Percentiles rank a stretch among this genome's conserved stretches.
Conservation (phyloP, 2,329 filamentous ascomycete species). For the Phyllosticta ampelicida region DNA sequence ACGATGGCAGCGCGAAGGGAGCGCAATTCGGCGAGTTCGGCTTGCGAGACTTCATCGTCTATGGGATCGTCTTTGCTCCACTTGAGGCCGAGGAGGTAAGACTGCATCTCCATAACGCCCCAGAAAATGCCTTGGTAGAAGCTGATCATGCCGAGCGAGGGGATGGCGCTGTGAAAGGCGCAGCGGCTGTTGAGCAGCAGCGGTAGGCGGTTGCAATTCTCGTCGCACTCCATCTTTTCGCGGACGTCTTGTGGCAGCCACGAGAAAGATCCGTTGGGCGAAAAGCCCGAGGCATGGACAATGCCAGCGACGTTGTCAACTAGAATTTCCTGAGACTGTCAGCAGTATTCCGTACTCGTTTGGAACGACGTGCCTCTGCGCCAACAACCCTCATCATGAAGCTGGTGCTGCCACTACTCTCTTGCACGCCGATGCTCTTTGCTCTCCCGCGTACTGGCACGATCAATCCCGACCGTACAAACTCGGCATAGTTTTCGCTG, state of each 20-base stretch:
- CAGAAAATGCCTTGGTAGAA: constrained; percentile 80
- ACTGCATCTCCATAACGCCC: constrained; percentile 82
- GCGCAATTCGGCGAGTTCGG: constrained; percentile 17
- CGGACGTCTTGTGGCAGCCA: constrained; percentile 52
- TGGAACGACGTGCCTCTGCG: background rate
- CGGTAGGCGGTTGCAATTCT: constrained; percentile 45
- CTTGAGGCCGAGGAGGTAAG: constrained; percentile 51
- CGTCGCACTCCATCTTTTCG: constrained; percentile 46
- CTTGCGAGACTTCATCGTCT: constrained; percentile 9
- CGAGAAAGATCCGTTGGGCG: constrained; percentile 50
- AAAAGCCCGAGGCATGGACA: constrained; percentile 67
- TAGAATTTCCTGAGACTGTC: constrained; percentile 4
- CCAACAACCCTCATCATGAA: background rate
- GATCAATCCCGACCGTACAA: constrained; percentile 52
- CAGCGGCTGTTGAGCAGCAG: constrained; percentile 55
- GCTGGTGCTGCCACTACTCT: background rate
- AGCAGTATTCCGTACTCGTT: background rate
- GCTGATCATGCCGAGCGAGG: constrained; percentile 65
- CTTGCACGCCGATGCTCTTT: constrained; percentile 13
- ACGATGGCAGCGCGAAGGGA: constrained; percentile 22
- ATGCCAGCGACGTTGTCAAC: constrained; percentile 53
- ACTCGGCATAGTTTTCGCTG: constrained; percentile 62
- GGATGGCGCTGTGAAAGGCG: constrained; percentile 48
- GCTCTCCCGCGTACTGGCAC: constrained; percentile 30
- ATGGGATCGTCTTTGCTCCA: constrained; percentile 37